Evolutionary conservation across 2,329 filamentous ascomycete species (phyloP), one percentile per base, ranked within the genome.

Genomic region (Alternaria longipes): DNA sequence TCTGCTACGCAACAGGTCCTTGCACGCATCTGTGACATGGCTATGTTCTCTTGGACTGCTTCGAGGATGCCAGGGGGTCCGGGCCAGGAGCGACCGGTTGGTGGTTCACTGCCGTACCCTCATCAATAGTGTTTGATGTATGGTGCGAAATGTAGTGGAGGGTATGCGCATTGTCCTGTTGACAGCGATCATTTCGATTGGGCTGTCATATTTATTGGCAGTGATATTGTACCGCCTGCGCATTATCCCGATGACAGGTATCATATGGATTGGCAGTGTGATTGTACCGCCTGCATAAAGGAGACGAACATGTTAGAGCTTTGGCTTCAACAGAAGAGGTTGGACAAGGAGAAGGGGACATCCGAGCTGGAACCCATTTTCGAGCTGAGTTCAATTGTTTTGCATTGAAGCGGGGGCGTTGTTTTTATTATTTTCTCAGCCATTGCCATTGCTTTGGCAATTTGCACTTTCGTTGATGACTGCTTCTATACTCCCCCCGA

Each of bases 11-110:
- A 81, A 49, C 82, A 84, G 64, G 81, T 84, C 54, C 78, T 84
- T 54, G 80, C 82, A 56, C 75, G 82, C 42, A 76, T 84, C 12
- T 84, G 82, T 65, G 81, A 81, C 49, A 84, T 84, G 82, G 80
- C 81, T 18, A 77, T 83, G 64, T 70, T 81, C 44, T 78, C 78
- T 5, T 84, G 82, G 82, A 74, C 69, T 16, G 73, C 74, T 73
- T 52, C 69, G 75, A 36, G 32, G 53, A 51, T 63, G 59, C 58
- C 64, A 9, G 36, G 36, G 8, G 36, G 36, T 9, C 36, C 2
- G n/a, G n/a, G n/a, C 8, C 36, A 40, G 8, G n/a, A 16, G n/a
- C 36, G 14, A 8, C 36, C 14, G 34, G 16, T 9, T 12, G 28
- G 34, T 40, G 36, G 36, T 11, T 8, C 36, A 18, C 36, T 40